Base-by-base conservation (phyloP, 352 stramenopile genomes). In the Pythium folliculosum region DNA sequence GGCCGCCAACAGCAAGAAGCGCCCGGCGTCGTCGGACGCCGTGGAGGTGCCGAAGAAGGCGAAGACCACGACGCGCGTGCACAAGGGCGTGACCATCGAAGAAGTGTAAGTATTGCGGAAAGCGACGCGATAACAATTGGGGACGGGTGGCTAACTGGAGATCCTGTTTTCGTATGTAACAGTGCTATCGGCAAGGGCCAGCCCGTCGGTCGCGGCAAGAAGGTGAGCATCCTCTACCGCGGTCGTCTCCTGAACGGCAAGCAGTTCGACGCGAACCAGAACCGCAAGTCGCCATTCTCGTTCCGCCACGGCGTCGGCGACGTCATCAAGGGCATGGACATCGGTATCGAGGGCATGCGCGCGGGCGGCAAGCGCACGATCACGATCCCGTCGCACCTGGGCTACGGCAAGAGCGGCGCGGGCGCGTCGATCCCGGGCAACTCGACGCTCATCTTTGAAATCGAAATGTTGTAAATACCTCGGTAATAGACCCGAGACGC, bases 311-410 rank as follows among this genome's bases (percentile, higher is more conserved):
- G 88, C 55, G 82, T 92, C 27, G 88, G 88, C 44, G 82, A 97
- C 57, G 95, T 99, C 32, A 98, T 99, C 76, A 96, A 97, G 71
- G 95, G 95, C 67, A 98, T 97, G 94, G 96, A 98, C 75, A 90
- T 98, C 66, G 88, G 95, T 45, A 97, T 99, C 17, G 82, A 94
- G 51, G 88, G 86, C 65, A 96, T 96, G 86, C 84, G 85, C 35
- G 62, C 87, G 1, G 88, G 88, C 32, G 89, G 87, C 67, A 96
- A 99, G 83, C 95, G 96, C 51, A 96, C 88, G 27, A 92, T 99
- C 53, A 78, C 81, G 16, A 98, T 98, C 60, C 94, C 95, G 27
- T 82, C 78, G 44, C 92, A 98, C 77, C 96, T 98, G 66, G 97
- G 94, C 53, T 99, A 99, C 71, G 97, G 97, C 62, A 77, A 77